Conservation (phyloP, 2,329 filamentous ascomycete genomes). For the Nigrospora sphaerica region DNA sequence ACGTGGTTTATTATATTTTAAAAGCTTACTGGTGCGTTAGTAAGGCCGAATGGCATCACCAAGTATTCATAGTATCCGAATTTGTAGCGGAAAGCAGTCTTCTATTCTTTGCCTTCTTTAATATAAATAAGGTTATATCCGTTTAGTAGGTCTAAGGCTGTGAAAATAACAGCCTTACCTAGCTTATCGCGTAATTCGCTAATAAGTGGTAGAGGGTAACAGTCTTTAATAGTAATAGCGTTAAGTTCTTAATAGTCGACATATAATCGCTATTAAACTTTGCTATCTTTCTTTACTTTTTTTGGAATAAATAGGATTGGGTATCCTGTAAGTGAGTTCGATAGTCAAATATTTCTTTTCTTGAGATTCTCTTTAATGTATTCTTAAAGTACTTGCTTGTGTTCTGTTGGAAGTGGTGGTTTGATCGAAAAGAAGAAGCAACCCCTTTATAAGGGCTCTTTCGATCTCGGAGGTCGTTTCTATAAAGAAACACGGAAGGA, state of each 20-base stretch:
- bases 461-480: too few species aligned
- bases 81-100: slow-evolving; percentile 18
- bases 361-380: not conserved
- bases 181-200: slow-evolving; percentile 10
- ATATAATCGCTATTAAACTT: slow-evolving; percentile 8
- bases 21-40: slow-evolving; percentile 7
- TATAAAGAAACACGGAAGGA: too few species aligned
- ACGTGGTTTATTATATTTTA: slow-evolving; percentile 6
- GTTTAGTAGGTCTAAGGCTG: slow-evolving; percentile 6
- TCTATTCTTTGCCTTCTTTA: slow-evolving; percentile 19
- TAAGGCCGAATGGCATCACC: slow-evolving; percentile 21
- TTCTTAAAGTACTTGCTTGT: slow-evolving; percentile 1
- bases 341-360: slow-evolving; percentile 1
- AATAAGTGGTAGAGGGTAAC: slow-evolving; percentile 14
- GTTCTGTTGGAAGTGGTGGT: too few species aligned
- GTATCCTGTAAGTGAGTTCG: not conserved
- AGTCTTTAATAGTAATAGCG: slow-evolving; percentile 14
- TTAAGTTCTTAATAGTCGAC: slow-evolving; percentile 18
- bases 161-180: slow-evolving; percentile 6
- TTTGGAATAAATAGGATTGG: slow-evolving; percentile 11
- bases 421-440: too few species aligned
- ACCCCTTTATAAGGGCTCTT: too few species aligned
- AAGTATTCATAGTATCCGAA: slow-evolving; percentile 20
- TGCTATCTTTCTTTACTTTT: slow-evolving; percentile 3
- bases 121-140: slow-evolving; percentile 13